Evolutionary conservation across 352 stramenopile species (phyloP).

Genomic region (Pythium pyrilobum): DNA sequence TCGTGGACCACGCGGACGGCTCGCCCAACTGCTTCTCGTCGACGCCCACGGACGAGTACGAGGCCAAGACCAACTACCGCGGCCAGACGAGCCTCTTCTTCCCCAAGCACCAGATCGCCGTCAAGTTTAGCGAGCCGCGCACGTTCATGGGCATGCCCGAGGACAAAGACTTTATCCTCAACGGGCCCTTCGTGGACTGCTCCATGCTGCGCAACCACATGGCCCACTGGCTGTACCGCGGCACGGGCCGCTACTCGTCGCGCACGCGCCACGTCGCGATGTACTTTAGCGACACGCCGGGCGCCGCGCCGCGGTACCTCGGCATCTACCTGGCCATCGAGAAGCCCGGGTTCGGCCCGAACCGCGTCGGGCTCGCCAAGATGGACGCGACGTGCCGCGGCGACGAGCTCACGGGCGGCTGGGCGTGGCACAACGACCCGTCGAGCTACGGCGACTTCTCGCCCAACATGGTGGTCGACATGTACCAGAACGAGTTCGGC

Average conservation of each 20-base stretch:
- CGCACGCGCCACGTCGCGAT: conserved; percentile 59
- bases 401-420: conserved; percentile 55
- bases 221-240: conserved; percentile 69
- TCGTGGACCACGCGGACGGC: conserved; percentile 54
- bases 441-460: conserved; percentile 61
- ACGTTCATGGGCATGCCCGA: conserved; percentile 54
- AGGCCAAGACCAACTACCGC: conserved; percentile 64
- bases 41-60: conserved; percentile 31
- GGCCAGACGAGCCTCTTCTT: conserved; percentile 75
- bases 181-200: conserved; percentile 69
- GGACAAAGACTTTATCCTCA: conserved; percentile 68
- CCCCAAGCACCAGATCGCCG: conserved; percentile 68
- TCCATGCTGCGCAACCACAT: conserved; percentile 74
- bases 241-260: conserved; percentile 62
- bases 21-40: conserved; percentile 54
- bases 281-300: conserved; percentile 46
- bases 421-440: conserved; percentile 78
- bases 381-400: conserved; percentile 40
- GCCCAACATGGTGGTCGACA: conserved; percentile 70
- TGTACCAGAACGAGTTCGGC: conserved; percentile 77
- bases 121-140: conserved; percentile 47
- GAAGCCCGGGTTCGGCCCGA: conserved; percentile 66
- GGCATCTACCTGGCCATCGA: conserved; percentile 75
- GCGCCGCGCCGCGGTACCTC: conserved; percentile 28
- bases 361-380: conserved; percentile 55